Conservation (phyloP, 129 eudicot genomes). For the Lonicera japonica region DNA sequence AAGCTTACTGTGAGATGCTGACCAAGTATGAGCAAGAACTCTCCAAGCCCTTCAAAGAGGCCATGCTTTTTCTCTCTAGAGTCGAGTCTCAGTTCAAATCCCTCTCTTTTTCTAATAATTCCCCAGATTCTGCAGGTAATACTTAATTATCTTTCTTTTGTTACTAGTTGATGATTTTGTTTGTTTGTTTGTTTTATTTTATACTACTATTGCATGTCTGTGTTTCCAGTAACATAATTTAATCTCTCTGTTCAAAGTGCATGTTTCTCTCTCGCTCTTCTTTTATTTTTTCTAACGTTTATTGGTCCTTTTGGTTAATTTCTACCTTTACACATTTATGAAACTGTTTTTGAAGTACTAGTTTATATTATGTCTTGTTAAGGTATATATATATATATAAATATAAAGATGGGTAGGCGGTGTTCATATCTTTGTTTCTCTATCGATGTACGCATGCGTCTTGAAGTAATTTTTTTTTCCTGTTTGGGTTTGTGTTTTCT, state of each 20-base stretch:
- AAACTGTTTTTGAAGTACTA: neutral
- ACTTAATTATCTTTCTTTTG: conserved; percentile 26
- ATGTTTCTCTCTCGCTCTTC: neutral
- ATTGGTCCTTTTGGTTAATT: conserved; percentile 1
- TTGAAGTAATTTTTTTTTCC: neutral
- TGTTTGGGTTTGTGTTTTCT: too few relatives aligned
- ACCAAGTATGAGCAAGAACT: conserved; percentile 90
- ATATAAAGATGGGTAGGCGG: neutral
- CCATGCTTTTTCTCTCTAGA: conserved; percentile 90
- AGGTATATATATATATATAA: too few relatives aligned
- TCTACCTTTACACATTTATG: neutral
- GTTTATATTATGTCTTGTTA: neutral
- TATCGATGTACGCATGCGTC: conserved; percentile 5
- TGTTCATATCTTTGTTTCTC: neutral
- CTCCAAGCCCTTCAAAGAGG: conserved; percentile 92
- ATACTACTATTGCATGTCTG: conserved; percentile 28
- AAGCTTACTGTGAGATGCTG: conserved; percentile 96
- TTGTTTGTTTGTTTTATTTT: conserved; percentile 7
- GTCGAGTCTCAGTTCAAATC: conserved; percentile 79
- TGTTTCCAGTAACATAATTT: conserved; percentile 25
- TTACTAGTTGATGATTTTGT: neutral
- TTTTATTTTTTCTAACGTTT: conserved; percentile 11
- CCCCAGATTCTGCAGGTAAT: conserved; percentile 53
- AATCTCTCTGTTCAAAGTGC: neutral
- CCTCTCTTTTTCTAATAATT: conserved; percentile 45